Evolutionary conservation across 2,329 filamentous ascomycete species (phyloP).

Genomic region (Stagonosporopsis cucurbitacearum): DNA sequence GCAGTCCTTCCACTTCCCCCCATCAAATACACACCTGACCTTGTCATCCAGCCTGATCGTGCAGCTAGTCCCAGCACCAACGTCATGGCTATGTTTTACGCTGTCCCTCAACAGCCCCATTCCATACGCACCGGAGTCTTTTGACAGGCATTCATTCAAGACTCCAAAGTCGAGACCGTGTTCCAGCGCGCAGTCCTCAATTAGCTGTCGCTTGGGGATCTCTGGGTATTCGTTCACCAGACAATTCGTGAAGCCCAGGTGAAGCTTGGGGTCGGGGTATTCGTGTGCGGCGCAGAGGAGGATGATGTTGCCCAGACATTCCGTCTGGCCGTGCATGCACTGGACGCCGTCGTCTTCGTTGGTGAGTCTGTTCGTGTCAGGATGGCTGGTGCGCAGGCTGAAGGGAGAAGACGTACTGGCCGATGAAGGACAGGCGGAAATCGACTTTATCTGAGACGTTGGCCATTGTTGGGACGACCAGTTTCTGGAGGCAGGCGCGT

Average conservation of each 20-base stretch:
- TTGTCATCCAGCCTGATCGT: constrained; percentile 72
- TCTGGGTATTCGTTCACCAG: constrained; percentile 74
- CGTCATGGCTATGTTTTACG: constrained; percentile 65
- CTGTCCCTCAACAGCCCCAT: constrained; percentile 72
- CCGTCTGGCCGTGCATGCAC: constrained; percentile 87
- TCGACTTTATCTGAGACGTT: constrained; percentile 81
- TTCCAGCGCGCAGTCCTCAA: constrained; percentile 88
- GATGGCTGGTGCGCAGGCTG: background rate
- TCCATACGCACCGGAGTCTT: constrained; percentile 75
- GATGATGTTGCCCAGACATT: constrained; percentile 94
- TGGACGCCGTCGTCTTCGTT: constrained; percentile 81
- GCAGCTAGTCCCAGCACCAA: constrained; percentile 56
- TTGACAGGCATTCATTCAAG: constrained; percentile 81
- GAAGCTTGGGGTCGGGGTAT: constrained; percentile 84
- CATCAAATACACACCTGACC: constrained; percentile 84
- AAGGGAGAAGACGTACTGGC: constrained; percentile 62
- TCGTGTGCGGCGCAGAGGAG: constrained; percentile 86
- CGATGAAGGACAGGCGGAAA: constrained; percentile 90
- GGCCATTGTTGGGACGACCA: constrained; percentile 89
- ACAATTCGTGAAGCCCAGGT: constrained; percentile 93
- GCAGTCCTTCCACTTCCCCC: constrained; percentile 80
- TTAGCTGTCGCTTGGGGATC: constrained; percentile 79
- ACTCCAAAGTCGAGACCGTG: constrained; percentile 84
- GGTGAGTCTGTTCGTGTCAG: constrained; percentile 56
- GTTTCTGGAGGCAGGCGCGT: constrained; percentile 76